These are phyloP conservation scores for Aspergillus unguis DNA, from an alignment of 2,329 filamentous ascomycete species.

Conservation along the genomic window DNA sequence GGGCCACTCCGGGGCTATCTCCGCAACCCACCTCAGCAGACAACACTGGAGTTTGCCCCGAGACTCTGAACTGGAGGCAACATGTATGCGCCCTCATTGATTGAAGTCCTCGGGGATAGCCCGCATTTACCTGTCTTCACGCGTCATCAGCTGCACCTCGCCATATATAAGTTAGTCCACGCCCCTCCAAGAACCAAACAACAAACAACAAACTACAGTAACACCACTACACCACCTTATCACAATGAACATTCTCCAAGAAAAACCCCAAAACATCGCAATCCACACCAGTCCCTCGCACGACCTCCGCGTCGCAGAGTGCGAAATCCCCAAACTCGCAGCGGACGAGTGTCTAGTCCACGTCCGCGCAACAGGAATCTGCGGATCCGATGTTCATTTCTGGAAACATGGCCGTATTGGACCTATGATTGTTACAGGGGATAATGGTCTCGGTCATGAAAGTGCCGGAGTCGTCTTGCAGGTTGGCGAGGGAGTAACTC, in stretches of 20 bases:
- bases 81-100: no score
- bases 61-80: no score
- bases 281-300: conserved; percentile 19
- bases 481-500: conserved; percentile 16
- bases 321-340: conserved; percentile 15
- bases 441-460: conserved; percentile 22
- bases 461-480: conserved; percentile 18
- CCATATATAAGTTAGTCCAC: not conserved
- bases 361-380: conserved; percentile 19
- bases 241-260: conserved; percentile 16
- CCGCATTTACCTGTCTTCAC: not conserved
- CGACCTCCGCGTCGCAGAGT: conserved; percentile 19
- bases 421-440: conserved; percentile 18
- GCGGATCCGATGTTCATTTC: conserved; percentile 21
- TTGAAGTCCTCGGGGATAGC: not conserved
- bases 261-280: conserved; percentile 17
- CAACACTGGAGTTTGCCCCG: no score
- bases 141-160: not conserved
- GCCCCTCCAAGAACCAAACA: not conserved
- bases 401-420: conserved; percentile 22
- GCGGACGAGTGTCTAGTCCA: conserved; percentile 16
- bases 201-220: not conserved
- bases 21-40: no score
- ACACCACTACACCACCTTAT: not conserved
- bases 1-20: no score